These are phyloP conservation scores for Penicillium sp. DNA, from an alignment of 2,329 filamentous ascomycete genomes.

Conservation along the genomic window DNA sequence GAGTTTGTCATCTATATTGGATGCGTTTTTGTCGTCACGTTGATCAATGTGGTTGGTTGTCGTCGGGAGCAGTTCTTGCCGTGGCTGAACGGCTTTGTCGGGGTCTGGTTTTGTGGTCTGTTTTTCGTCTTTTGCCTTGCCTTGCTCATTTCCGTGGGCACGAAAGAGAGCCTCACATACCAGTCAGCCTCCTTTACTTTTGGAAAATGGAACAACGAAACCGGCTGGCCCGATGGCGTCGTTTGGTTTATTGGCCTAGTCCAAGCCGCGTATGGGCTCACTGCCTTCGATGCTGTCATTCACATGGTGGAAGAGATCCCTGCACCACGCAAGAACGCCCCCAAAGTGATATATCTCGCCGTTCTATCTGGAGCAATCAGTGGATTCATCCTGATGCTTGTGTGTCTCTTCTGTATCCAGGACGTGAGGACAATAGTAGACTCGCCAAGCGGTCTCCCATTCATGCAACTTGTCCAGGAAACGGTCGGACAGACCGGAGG, in stretches of 20 bases:
- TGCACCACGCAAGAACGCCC: slow-evolving; percentile 49
- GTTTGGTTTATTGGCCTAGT: slow-evolving; percentile 57
- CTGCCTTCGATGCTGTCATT: slow-evolving; percentile 56
- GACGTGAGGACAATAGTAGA: slow-evolving; percentile 42
- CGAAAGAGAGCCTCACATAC: slow-evolving; percentile 43
- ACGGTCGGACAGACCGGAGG: slow-evolving; percentile 40
- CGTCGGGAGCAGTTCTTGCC: slow-evolving; percentile 48
- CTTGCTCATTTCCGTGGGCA: slow-evolving; percentile 51
- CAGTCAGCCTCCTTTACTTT: slow-evolving; percentile 53
- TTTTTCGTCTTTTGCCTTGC: slow-evolving; percentile 53
- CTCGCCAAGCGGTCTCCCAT: slow-evolving; percentile 41
- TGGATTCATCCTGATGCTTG: slow-evolving; percentile 51
- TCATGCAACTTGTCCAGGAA: slow-evolving; percentile 47
- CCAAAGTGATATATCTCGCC: slow-evolving; percentile 52
- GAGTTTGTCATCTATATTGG: slow-evolving; percentile 54
- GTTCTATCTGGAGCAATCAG: slow-evolving; percentile 47
- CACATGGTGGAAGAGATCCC: slow-evolving; percentile 58
- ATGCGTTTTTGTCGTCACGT: slow-evolving; percentile 47
- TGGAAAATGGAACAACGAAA: slow-evolving; percentile 49
- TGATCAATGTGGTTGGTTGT: slow-evolving; percentile 52
- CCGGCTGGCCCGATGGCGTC: slow-evolving; percentile 52
- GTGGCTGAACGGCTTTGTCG: slow-evolving; percentile 55
- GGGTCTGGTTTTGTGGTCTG: slow-evolving; percentile 50
- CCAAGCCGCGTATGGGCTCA: slow-evolving; percentile 55
- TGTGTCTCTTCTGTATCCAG: slow-evolving; percentile 51